Conservation (phyloP, 2,329 filamentous ascomycete species). For the Dactylellina leptospora region DNA sequence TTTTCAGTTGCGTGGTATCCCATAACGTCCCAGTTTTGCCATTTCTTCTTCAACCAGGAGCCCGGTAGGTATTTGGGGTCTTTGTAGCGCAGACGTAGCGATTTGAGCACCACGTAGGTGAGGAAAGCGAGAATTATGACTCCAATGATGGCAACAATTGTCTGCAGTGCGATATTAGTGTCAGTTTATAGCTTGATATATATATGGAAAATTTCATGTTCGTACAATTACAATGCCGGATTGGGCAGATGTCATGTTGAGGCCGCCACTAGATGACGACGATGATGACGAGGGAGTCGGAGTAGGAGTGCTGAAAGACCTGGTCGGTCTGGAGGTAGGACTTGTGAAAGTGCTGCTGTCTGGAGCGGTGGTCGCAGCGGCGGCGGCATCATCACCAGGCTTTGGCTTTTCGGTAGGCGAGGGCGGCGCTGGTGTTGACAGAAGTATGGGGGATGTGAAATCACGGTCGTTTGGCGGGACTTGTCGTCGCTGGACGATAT, state of each 20-base stretch:
- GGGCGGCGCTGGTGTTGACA: not conserved
- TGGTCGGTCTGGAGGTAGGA: not conserved
- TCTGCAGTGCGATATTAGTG: constrained; percentile 5
- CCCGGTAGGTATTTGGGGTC: constrained; percentile 51
- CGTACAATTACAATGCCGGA: constrained; percentile 46
- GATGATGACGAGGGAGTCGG: not conserved
- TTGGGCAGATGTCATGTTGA: constrained; percentile 34
- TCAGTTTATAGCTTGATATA: not conserved
- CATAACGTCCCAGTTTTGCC: constrained; percentile 48
- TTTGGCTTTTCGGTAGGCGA: not conserved
- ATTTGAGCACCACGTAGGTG: constrained; percentile 43
- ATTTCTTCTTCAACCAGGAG: constrained; percentile 52
- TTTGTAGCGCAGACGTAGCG: constrained; percentile 47
- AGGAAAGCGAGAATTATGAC: constrained; percentile 40
- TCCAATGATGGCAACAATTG: constrained; percentile 43
- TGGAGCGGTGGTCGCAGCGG: too few species aligned
- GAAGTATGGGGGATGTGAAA: too few species aligned
- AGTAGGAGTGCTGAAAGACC: not conserved
- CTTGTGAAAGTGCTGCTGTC: too few species aligned
- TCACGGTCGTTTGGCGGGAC: not conserved
- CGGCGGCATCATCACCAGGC: not conserved
- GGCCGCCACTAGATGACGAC: constrained; percentile 5
- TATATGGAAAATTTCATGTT: not conserved
- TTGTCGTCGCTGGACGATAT: constrained; percentile 16
- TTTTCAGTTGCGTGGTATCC: constrained; percentile 35